These are phyloP conservation scores for Neckera pumila DNA, from an alignment of 225 moss, liverwort and hornwort genomes.

Conservation along the genomic window DNA sequence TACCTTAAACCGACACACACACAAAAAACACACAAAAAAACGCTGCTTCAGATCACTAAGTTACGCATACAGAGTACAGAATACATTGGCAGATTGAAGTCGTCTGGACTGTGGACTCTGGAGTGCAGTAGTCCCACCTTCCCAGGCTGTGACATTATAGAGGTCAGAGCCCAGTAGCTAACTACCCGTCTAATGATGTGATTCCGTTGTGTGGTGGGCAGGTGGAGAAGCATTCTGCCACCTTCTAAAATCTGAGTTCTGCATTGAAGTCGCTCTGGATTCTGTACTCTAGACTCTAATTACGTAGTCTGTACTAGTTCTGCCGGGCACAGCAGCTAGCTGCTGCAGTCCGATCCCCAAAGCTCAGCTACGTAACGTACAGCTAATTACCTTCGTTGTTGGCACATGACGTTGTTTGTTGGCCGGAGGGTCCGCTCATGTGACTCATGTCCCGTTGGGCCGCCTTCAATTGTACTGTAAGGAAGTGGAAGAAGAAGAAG, in stretches of 20 bases:
- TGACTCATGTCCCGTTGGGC: not conserved
- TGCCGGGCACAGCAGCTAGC: not conserved
- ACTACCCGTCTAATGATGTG: not conserved
- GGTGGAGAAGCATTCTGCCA: not conserved
- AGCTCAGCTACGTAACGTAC: no score
- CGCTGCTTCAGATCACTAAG: no score
- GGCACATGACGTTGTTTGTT: not conserved
- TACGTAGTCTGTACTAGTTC: no score
- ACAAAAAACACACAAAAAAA: no score
- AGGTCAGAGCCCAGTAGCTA: not conserved
- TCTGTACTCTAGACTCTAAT: no score
- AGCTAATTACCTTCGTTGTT: no score
- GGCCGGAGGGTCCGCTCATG: not conserved
- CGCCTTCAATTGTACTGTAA: not conserved
- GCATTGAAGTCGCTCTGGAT: not conserved
- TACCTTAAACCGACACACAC: no score
- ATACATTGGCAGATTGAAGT: not conserved
- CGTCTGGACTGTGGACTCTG: not conserved
- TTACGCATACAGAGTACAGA: not conserved
- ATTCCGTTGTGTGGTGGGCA: not conserved
- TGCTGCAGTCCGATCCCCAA: not conserved
- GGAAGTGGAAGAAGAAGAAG: no score
- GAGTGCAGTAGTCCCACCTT: not conserved
- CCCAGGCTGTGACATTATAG: not conserved
- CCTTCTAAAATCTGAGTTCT: not conserved